phyloP scores from a whole-genome alignment of 2,329 filamentous ascomycete genomes.

The Epichloe gansuensis region DNA sequence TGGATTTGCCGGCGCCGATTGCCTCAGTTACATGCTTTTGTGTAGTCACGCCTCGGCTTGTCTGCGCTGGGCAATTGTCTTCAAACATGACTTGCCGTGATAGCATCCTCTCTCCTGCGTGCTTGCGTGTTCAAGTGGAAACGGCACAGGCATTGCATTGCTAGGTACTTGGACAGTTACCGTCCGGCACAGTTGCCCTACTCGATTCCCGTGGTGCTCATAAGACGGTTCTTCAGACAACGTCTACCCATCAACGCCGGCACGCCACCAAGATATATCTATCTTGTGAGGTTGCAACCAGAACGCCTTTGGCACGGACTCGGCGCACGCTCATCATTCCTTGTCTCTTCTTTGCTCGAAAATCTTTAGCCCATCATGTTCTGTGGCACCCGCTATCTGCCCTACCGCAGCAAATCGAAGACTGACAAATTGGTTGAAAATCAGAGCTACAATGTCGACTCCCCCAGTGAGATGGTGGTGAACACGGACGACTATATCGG shows the following conservation, averaged over 20 bases:
- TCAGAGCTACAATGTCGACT: slow-evolving; percentile 41
- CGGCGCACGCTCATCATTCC: slow-evolving; percentile 4
- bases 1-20: background rate
- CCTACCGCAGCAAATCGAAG: slow-evolving; percentile 8
- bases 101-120: background rate
- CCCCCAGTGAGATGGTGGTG: slow-evolving; percentile 44
- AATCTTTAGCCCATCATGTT: slow-evolving; percentile 9
- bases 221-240: background rate
- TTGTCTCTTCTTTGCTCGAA: slow-evolving; percentile 6
- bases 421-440: slow-evolving; percentile 14
- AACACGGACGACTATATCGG: slow-evolving; percentile 43
- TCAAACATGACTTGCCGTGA: background rate
- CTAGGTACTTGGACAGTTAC: background rate
- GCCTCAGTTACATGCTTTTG: background rate
- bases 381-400: slow-evolving; percentile 11
- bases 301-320: background rate
- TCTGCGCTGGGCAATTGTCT: background rate
- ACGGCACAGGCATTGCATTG: background rate
- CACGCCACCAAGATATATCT: background rate
- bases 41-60: background rate
- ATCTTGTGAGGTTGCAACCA: background rate
- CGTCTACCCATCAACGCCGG: background rate
- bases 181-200: background rate
- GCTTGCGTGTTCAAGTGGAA: background rate
- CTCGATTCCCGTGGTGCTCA: background rate